These are phyloP conservation scores for Asterochloris erici DNA, from an alignment of 139 green algal genomes.

Conservation along the genomic window DNA sequence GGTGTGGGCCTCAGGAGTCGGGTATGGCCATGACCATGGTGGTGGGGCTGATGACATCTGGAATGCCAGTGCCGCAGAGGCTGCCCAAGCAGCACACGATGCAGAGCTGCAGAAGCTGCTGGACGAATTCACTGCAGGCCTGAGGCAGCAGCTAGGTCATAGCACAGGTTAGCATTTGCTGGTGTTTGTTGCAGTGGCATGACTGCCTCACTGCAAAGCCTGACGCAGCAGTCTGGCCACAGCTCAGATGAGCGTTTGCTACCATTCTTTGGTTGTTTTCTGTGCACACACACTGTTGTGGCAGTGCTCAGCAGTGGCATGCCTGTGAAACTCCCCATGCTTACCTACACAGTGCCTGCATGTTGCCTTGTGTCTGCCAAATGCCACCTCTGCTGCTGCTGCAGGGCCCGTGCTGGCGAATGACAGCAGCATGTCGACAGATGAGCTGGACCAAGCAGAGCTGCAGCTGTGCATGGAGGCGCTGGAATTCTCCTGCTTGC, in stretches of 20 bases:
- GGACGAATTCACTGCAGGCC: not conserved
- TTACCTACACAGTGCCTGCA: no score
- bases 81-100: constrained; percentile 62
- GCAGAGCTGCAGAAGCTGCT: constrained; percentile 55
- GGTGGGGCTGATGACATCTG: constrained; percentile 33
- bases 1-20: constrained; percentile 54
- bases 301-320: no score
- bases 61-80: constrained; percentile 50
- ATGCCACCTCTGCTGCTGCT: not conserved
- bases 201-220: no score
- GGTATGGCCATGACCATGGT: constrained; percentile 46
- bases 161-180: no score
- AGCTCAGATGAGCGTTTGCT: no score
- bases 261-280: no score
- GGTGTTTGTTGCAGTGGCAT: no score
- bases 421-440: not conserved
- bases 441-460: constrained; percentile 7
- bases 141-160: constrained; percentile 8
- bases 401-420: not conserved
- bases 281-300: no score
- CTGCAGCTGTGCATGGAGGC: constrained; percentile 17
- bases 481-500: constrained; percentile 22
- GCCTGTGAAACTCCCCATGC: no score
- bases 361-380: no score
- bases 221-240: no score